Evolutionary conservation across 768 basidiomycete species (phyloP), one percentile per base, ranked within the genome.

Genomic region (Rhodotorula diobovata): DNA sequence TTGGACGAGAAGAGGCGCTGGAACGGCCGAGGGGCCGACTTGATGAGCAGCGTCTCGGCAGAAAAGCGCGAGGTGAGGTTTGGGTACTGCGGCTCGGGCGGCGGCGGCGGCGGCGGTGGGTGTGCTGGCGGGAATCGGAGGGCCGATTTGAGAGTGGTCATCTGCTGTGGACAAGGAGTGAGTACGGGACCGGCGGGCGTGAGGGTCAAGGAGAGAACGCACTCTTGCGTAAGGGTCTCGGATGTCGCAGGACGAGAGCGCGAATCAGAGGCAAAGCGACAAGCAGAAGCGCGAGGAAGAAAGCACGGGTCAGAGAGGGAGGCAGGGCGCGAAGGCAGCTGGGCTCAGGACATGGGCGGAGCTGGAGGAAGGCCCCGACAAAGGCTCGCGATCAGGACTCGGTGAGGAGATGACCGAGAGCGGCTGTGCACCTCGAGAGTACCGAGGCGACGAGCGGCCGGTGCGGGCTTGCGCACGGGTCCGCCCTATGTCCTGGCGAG

Each of bases 21-120:
- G 34, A 71, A 50, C 1, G 64, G 28, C 28, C 61, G 61, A 9
- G 57, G 48, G 2, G 70, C 66, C 11, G 66, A 57, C 30, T 55
- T 62, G 50, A 60, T 58, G 39, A 60, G 43, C 57, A 71, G 70
- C 14, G 70, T 71, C 6, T 71, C 70, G 61, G 70, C 66, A 16
- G 70, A 71, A 62, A 71, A 71, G 56, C 70, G 70, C 20, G 70
- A 71, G 12, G n/a, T 50, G 11, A 67, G 51, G 32, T 18, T 21
- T 14, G 28, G 48, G 34, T 48, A 48, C 21, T 68, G 34, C 11
- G 46, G 37, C 14, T 41, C 18, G 9, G 54, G 32, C 10, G 63
- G 58, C 5, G 58, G 53, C 7, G 62, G 53, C 18, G 54, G 54
- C 2, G 71, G 66, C 15, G 53, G 66, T 35, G 45, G 25, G 43